Conservation (phyloP, 768 basidiomycete genomes). For the Leccinum subgranulosum region DNA sequence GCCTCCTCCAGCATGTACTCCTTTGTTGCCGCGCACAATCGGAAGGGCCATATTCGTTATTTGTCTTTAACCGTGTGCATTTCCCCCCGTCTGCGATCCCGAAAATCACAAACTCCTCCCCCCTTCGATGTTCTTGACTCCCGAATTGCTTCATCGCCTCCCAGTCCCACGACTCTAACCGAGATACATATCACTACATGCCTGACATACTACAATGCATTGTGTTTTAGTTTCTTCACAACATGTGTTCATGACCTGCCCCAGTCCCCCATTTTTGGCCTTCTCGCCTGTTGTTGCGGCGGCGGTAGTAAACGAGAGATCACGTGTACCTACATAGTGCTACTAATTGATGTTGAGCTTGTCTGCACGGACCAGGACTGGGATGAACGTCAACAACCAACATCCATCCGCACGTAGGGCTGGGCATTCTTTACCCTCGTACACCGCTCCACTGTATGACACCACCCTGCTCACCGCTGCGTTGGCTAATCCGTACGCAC, state of each 20-base stretch:
- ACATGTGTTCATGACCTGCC: conserved; percentile 20
- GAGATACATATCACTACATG: conserved; percentile 26
- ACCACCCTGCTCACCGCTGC: conserved; percentile 25
- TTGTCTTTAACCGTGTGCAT: conserved; percentile 26
- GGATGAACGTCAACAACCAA: conserved; percentile 13
- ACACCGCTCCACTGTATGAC: conserved; percentile 16
- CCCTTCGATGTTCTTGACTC: conserved; percentile 29
- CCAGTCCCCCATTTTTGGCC: neutral
- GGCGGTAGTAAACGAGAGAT: conserved; percentile 5
- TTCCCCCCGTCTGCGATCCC: conserved; percentile 8
- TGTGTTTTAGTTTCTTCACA: conserved; percentile 27
- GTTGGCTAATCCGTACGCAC: conserved; percentile 30
- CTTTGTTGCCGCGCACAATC: conserved; percentile 10
- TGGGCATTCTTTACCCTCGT: conserved; percentile 3
- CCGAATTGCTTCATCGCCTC: conserved; percentile 17
- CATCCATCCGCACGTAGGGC: conserved; percentile 2
- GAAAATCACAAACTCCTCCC: conserved; percentile 23
- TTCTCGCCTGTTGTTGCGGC: conserved; percentile 2
- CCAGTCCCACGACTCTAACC: conserved; percentile 17
- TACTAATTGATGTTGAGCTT: neutral
- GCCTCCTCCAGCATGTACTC: conserved; percentile 8
- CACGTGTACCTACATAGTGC: conserved; percentile 16
- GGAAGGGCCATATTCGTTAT: conserved; percentile 21
- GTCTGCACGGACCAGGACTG: neutral
- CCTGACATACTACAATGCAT: conserved; percentile 33